A percentile compares a stretch with the other conserved stretches of the same genome.
phyloP scores from a whole-genome alignment of 306 rosid species.

The Medicago ruthenica region DNA sequence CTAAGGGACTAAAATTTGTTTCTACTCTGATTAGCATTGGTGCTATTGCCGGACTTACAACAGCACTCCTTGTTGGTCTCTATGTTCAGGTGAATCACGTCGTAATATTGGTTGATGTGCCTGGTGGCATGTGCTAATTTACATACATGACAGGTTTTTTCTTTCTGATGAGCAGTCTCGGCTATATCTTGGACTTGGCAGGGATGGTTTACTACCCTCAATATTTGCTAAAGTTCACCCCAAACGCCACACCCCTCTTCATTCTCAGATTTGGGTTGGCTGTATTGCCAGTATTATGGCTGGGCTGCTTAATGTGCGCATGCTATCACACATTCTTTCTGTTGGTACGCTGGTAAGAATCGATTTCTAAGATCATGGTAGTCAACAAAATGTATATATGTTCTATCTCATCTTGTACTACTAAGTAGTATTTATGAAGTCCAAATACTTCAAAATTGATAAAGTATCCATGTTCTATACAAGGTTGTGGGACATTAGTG shows the following conservation, averaged over 20 bases:
- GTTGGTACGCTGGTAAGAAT: slow-evolving; percentile 93
- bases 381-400: slow-evolving; percentile 21
- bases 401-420: slow-evolving; percentile 23
- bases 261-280: slow-evolving; percentile 96
- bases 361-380: slow-evolving; percentile 29
- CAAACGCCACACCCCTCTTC: slow-evolving; percentile 80
- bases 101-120: slow-evolving; percentile 42
- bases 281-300: slow-evolving; percentile 78
- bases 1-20: slow-evolving; percentile 88
- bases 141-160: slow-evolving; percentile 44
- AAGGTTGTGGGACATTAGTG: not conserved
- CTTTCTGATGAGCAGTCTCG: slow-evolving; percentile 81
- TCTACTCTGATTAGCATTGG: slow-evolving; percentile 84
- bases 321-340: slow-evolving; percentile 89
- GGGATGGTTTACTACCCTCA: slow-evolving; percentile 92
- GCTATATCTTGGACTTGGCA: slow-evolving; percentile 94
- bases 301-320: slow-evolving; percentile 79
- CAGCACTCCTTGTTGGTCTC: slow-evolving; percentile 94
- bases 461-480: slow-evolving; percentile 5
- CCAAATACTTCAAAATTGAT: not conserved
- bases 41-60: slow-evolving; percentile 97
- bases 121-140: slow-evolving; percentile 43
- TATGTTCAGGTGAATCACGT: slow-evolving; percentile 85
- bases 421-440: slow-evolving; percentile 3
- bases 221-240: slow-evolving; percentile 78